Base-by-base conservation (phyloP, 257 asterid genomes). In the Linderniella brevidens region DNA sequence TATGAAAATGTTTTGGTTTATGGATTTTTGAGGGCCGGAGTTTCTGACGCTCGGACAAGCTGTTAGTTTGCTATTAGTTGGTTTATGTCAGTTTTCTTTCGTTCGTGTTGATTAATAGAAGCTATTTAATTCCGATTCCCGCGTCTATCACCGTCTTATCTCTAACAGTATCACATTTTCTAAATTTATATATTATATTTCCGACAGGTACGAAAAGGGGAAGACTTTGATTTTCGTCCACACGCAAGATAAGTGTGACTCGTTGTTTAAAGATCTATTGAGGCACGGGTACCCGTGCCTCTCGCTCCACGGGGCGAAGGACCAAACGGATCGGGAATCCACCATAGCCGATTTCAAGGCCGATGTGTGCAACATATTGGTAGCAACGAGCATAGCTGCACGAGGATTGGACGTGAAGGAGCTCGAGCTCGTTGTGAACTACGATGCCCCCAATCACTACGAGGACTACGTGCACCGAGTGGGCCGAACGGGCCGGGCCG, bases 401-500 rank as follows among this genome's bases (percentile, higher is more conserved):
- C 79, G 96, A 56, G 96, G 96, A 48, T 72, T 86, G 60, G 96
- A 86, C 59, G 94, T 86, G 58, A 86, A 81, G 70, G 96, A 86
- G 48, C 88, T 85, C 35, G 96, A 85, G 55, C 65, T 85, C 46
- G 96, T 85, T 55, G 62, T 85, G 47, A 85, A 85, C 63, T 85
- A 48, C 56, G 96, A 85, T 59, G 93, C 39, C 44, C 93, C 96
- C 18, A 85, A 81, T 71, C 96, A 85, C 61, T 85, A 85, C 5
- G 96, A 85, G 70, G 93, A 85, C 61, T 81, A 85, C 62, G 96
- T 85, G 55, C 95, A 85, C 50, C 95, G 95, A 57, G 95, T 85
- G 60, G 96, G 96, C 39, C 75, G 93, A 43, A 85, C 93, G 9
- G 96, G 96, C 41, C 80, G 96, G 39, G 96, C 96, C 40, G 96